phyloP scores from a whole-genome alignment of 352 stramenopile species.

The Globisporangium cylindrosporum region DNA sequence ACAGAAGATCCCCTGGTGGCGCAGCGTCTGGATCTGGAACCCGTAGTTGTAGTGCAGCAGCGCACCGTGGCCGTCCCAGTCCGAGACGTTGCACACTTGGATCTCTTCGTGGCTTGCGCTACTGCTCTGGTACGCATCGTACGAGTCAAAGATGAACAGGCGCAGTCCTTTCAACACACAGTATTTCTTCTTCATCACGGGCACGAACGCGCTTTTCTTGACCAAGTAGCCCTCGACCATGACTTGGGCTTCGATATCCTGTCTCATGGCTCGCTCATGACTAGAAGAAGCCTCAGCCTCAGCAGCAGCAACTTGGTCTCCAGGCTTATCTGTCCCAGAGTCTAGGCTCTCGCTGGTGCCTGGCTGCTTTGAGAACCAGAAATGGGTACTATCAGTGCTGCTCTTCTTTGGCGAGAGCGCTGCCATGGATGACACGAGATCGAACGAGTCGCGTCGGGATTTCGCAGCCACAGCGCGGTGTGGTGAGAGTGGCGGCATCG shows the following conservation, averaged over 20 bases:
- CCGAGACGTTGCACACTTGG: conserved; percentile 39
- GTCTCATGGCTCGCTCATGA: background rate
- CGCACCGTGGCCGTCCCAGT: conserved; percentile 61
- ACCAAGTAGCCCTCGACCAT: conserved; percentile 60
- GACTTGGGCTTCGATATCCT: conserved; percentile 8
- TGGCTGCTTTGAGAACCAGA: conserved; percentile 8
- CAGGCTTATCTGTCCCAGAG: background rate
- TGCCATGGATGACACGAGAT: conserved; percentile 36
- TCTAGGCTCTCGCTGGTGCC: background rate
- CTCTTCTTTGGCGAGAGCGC: conserved; percentile 15
- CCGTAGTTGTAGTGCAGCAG: conserved; percentile 71
- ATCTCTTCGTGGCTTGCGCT: conserved; percentile 22
- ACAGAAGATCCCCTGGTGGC: conserved; percentile 56
- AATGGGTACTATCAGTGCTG: conserved; percentile 3
- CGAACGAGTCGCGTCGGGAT: conserved; percentile 64
- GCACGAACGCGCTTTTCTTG: conserved; percentile 40
- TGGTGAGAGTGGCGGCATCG: conserved; percentile 73
- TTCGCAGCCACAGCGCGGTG: conserved; percentile 67
- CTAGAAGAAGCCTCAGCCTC: background rate
- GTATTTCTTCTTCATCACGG: conserved; percentile 66
- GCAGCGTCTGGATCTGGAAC: conserved; percentile 63
- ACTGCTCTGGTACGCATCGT: conserved; percentile 32
- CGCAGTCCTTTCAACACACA: conserved; percentile 43
- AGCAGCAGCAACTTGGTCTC: background rate
- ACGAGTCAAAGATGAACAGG: conserved; percentile 40